A percentile compares a stretch with the other conserved stretches of the same genome.
phyloP scores from a whole-genome alignment of 257 asterid species.

The Scutellaria baicalensis region DNA sequence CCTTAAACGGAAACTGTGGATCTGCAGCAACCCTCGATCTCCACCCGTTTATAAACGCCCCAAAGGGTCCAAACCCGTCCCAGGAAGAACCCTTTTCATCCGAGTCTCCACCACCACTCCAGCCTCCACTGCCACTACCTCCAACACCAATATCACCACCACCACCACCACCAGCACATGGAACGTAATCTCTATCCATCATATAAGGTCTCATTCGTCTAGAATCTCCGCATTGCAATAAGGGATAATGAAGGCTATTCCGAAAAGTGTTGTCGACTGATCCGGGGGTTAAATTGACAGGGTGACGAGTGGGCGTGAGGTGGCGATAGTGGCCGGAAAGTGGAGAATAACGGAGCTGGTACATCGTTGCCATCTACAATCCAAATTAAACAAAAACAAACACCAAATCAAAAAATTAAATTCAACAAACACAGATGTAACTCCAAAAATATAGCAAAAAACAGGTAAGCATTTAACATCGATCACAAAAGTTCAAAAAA shows the following conservation, averaged over 20 bases:
- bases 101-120: slow-evolving; percentile 34
- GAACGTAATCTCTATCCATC: not conserved
- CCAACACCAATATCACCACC: slow-evolving; percentile 26
- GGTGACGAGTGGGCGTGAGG: not conserved
- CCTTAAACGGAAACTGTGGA: slow-evolving; percentile 86
- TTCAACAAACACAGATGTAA: not conserved
- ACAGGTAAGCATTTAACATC: not conserved
- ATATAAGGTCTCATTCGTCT: not conserved
- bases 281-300: not conserved
- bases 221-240: slow-evolving; percentile 12
- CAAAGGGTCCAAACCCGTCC: slow-evolving; percentile 61
- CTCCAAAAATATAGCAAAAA: not conserved
- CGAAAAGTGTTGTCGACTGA: slow-evolving; percentile 4
- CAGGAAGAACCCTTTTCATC: slow-evolving; percentile 30
- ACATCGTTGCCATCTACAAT: slow-evolving; percentile 20
- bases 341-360: slow-evolving; percentile 36
- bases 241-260: not conserved
- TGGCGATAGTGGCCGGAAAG: slow-evolving; percentile 21
- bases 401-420: not conserved
- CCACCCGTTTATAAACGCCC: slow-evolving; percentile 79
- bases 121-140: slow-evolving; percentile 20
- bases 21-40: slow-evolving; percentile 85
- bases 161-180: slow-evolving; percentile 23
- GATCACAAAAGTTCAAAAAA: not conserved
- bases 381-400: not conserved